These are phyloP conservation scores for Heritiera fomes DNA, from an alignment of 345 rosid species.

Conservation along the genomic window DNA sequence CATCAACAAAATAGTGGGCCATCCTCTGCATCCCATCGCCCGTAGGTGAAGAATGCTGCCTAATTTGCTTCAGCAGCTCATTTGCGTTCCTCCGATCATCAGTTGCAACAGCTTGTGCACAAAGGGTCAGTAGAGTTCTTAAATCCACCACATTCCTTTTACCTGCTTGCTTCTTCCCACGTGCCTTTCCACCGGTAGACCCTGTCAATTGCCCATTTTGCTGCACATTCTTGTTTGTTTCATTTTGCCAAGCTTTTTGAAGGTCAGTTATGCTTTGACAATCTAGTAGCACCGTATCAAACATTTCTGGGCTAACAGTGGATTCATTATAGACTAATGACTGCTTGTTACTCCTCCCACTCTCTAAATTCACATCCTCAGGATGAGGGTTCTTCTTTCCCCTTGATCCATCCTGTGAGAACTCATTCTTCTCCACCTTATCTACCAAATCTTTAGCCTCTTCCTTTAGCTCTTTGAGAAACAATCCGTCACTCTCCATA, in stretches of 20 bases:
- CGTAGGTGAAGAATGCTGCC: slow-evolving; percentile 41
- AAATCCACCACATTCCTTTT: slow-evolving; percentile 52
- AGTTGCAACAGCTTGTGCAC: slow-evolving; percentile 57
- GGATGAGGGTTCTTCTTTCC: slow-evolving; percentile 49
- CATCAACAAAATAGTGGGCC: slow-evolving; percentile 46
- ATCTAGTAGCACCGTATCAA: slow-evolving; percentile 50
- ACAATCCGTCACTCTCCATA: slow-evolving; percentile 34
- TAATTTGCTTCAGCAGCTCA: slow-evolving; percentile 47
- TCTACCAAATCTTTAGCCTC: slow-evolving; percentile 27
- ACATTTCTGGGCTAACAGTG: slow-evolving; percentile 42
- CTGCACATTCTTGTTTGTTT: slow-evolving; percentile 26
- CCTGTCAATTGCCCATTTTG: slow-evolving; percentile 36
- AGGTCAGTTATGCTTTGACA: slow-evolving; percentile 35
- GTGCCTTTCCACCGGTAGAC: slow-evolving; percentile 32
- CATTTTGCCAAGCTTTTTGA: slow-evolving; percentile 39
- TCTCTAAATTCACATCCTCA: slow-evolving; percentile 24
- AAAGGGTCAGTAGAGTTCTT: slow-evolving; percentile 49
- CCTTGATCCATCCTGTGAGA: slow-evolving; percentile 23
- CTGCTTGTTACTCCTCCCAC: slow-evolving; percentile 54
- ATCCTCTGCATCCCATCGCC: slow-evolving; percentile 56
- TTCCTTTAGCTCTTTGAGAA: slow-evolving; percentile 30
- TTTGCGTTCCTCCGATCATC: slow-evolving; percentile 42
- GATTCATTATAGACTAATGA: slow-evolving; percentile 44
- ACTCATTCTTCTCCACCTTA: slow-evolving; percentile 26
- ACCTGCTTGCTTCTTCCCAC: slow-evolving; percentile 41